phyloP scores from a whole-genome alignment of 2,329 filamentous ascomycete species.

The Camillea tinctor region DNA sequence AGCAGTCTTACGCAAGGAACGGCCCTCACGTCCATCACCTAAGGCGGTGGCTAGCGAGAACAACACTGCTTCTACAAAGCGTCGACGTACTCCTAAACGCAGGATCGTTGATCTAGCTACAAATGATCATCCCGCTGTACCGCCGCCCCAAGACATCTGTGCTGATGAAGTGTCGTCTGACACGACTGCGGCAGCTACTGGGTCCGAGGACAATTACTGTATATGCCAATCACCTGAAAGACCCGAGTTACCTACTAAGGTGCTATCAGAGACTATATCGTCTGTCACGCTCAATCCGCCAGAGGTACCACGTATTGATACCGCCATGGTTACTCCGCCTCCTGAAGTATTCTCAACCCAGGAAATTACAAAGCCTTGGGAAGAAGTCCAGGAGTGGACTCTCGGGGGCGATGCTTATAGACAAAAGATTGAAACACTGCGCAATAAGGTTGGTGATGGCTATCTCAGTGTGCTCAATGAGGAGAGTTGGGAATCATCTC shows the following conservation, averaged over 20 bases:
- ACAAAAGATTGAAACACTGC: conserved; percentile 82
- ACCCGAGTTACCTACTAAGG: conserved; percentile 29
- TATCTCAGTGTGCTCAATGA: conserved; percentile 88
- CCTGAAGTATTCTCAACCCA: conserved; percentile 33
- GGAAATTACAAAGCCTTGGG: conserved; percentile 36
- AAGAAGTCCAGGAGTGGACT: conserved; percentile 58
- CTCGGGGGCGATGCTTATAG: conserved; percentile 75
- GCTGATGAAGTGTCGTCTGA: conserved; percentile 20
- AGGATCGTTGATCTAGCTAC: conserved; percentile 65
- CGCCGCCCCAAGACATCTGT: conserved; percentile 24
- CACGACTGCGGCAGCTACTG: conserved; percentile 13
- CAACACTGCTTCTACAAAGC: conserved; percentile 58
- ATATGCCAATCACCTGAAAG: conserved; percentile 44
- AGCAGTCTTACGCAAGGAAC: conserved; percentile 58
- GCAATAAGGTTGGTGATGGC: conserved; percentile 79
- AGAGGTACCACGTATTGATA: conserved; percentile 40
- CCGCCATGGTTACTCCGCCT: conserved; percentile 35
- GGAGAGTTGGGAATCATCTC: conserved; percentile 59
- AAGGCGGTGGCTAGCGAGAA: conserved; percentile 57
- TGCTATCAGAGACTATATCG: conserved; percentile 35
- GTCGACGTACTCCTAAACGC: conserved; percentile 58
- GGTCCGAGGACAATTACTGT: conserved; percentile 40
- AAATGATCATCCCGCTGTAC: conserved; percentile 36
- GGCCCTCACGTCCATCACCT: conserved; percentile 42
- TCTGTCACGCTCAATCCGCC: conserved; percentile 27